These are phyloP conservation scores for Xeromyces bisporus DNA, from an alignment of 495 filamentous ascomycete species.

Conservation along the genomic window DNA sequence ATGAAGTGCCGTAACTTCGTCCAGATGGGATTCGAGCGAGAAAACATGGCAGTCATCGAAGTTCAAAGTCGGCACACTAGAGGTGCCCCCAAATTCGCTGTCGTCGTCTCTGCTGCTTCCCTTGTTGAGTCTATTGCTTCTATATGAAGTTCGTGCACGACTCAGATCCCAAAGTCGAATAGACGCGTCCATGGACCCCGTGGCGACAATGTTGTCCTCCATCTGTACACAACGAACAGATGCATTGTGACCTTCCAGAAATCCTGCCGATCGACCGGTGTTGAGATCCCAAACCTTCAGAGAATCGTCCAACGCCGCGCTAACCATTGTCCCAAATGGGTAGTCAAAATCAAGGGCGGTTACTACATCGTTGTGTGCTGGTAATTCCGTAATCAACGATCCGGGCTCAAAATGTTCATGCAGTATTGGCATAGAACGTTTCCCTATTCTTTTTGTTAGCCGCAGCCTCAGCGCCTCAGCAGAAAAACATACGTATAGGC, in stretches of 20 bases:
- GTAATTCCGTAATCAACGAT: constrained; percentile 70
- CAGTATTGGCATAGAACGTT: constrained; percentile 83
- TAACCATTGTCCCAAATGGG: constrained; percentile 89
- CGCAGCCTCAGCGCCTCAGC: not conserved
- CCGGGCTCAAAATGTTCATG: constrained; percentile 93
- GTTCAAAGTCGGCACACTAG: constrained; percentile 45
- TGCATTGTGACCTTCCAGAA: constrained; percentile 85
- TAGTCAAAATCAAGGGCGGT: constrained; percentile 90
- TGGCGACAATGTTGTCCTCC: constrained; percentile 89
- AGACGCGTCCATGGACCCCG: constrained; percentile 89
- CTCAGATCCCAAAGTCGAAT: constrained; percentile 89
- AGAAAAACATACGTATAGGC: constrained; percentile 28
- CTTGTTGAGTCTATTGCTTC: constrained; percentile 48
- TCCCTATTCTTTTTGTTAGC: constrained; percentile 19
- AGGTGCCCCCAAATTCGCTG: constrained; percentile 38
- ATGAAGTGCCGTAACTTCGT: constrained; percentile 85
- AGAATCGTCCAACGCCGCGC: constrained; percentile 87
- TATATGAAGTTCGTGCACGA: constrained; percentile 39
- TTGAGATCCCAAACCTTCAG: constrained; percentile 97
- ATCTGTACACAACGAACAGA: constrained; percentile 88
- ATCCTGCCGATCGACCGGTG: constrained; percentile 73
- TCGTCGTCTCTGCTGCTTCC: constrained; percentile 45
- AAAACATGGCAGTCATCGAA: constrained; percentile 80
- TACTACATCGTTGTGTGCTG: constrained; percentile 75
- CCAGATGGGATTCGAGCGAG: constrained; percentile 77